Percentiles rank a stretch among this genome's conserved stretches.
These are phyloP conservation scores for Aureobasidium lini DNA, from an alignment of 2,329 filamentous ascomycete species.

Conservation along the genomic window DNA sequence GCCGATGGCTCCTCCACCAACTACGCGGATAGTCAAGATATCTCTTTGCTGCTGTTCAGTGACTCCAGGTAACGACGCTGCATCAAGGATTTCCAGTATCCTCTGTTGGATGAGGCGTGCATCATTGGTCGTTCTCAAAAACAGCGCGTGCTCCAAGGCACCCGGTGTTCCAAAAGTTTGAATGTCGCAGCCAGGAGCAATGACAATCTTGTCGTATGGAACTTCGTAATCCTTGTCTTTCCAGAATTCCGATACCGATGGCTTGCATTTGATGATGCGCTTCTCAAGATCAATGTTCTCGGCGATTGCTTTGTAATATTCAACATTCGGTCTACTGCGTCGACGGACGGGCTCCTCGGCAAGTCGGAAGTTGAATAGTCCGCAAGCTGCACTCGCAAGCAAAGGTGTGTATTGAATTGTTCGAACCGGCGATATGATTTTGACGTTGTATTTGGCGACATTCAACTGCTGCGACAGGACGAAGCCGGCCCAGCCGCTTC, in stretches of 20 bases:
- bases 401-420: conserved; percentile 40
- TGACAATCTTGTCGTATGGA: conserved; percentile 35
- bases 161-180: conserved; percentile 36
- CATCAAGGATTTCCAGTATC: conserved; percentile 31
- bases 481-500: conserved; percentile 36
- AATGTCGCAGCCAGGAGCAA: conserved; percentile 36
- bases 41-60: conserved; percentile 25
- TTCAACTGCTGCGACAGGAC: conserved; percentile 31
- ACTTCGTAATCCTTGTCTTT: conserved; percentile 29
- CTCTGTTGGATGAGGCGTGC: conserved; percentile 29
- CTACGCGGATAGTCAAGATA: conserved; percentile 32
- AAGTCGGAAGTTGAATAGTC: conserved; percentile 38
- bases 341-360: conserved; percentile 39
- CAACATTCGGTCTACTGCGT: conserved; percentile 23
- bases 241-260: conserved; percentile 27
- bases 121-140: conserved; percentile 31
- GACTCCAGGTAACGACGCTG: conserved; percentile 27
- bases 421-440: conserved; percentile 35
- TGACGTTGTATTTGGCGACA: conserved; percentile 32
- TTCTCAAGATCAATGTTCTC: conserved; percentile 31
- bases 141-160: conserved; percentile 32
- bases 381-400: conserved; percentile 37
- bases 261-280: conserved; percentile 29
- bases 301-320: conserved; percentile 36
- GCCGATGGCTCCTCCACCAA: conserved; percentile 37